phyloP scores from a whole-genome alignment of 805 yeast genomes.

The Trichomonascus vanleenenianus region DNA sequence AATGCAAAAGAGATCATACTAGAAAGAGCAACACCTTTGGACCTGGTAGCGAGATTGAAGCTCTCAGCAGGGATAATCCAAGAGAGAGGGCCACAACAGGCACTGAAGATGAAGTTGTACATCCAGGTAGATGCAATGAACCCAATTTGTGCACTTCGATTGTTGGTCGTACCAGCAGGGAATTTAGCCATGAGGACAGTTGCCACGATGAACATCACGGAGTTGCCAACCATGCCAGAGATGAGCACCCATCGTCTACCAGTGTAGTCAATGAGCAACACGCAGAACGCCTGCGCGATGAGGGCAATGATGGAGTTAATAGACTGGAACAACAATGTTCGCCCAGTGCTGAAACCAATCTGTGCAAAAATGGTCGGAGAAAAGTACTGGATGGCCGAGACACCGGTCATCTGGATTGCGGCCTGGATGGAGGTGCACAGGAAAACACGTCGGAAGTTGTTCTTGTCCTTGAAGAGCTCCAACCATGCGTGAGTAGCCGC shows the following conservation, averaged over 20 bases:
- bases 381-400: slow-evolving; percentile 57
- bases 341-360: slow-evolving; percentile 41
- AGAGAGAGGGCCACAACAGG: slow-evolving; percentile 35
- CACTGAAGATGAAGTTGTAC: slow-evolving; percentile 23
- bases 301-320: slow-evolving; percentile 25
- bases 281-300: slow-evolving; percentile 18
- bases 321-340: slow-evolving; percentile 21
- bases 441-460: slow-evolving; percentile 41
- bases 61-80: slow-evolving; percentile 64
- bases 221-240: slow-evolving; percentile 14
- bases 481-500: slow-evolving; percentile 23
- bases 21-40: slow-evolving; percentile 52
- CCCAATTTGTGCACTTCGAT: slow-evolving; percentile 24
- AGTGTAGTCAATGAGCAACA: slow-evolving; percentile 18
- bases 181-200: slow-evolving; percentile 20
- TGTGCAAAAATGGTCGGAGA: slow-evolving; percentile 48
- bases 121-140: slow-evolving; percentile 27
- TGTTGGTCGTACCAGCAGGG: slow-evolving; percentile 18
- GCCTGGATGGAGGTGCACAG: slow-evolving; percentile 43
- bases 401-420: slow-evolving; percentile 54
- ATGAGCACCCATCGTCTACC: slow-evolving; percentile 20
- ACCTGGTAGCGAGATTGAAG: slow-evolving; percentile 47
- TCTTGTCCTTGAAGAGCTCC: slow-evolving; percentile 45
- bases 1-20: slow-evolving; percentile 30
- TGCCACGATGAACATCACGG: slow-evolving; percentile 19